Evolutionary conservation across 371 early-diverging fungal genomes (phyloP), one percentile per base, ranked within the genome.

Genomic region (Mortierella polycephala): DNA sequence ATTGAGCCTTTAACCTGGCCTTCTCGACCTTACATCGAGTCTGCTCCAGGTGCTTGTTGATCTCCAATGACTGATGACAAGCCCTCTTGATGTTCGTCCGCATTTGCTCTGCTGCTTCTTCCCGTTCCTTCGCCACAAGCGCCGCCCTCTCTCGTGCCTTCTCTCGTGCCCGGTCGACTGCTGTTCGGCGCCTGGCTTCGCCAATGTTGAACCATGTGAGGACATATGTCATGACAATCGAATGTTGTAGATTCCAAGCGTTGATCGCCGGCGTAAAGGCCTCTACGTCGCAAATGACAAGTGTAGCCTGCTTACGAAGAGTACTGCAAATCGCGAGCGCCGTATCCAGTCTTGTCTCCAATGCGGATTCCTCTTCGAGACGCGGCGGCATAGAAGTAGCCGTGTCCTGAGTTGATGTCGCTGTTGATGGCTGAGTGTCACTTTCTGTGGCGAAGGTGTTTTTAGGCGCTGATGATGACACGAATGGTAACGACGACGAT

Each of bases 131-230:
- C 5, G 8, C 18, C 6, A 39, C 62, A 40, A 41, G 7, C 20
- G 55, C 37, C 21, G 63, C 63, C 30, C 16, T 16, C 18, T 45
- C 46, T 52, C 64, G 55, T 13, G 64, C 64, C n/a, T 12, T 16
- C 18, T 45, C 46, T 52, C 64, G 55, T 13, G 64, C 64, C n/a
- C 5, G 20, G 20, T 64, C 49, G 13, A 64, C 30, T 21, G 39
- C 21, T 5, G 10, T 12, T 13, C 18, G 14, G 16, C 64, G 53
- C 5, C 37, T 40, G 1, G 12, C 5, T 37, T 66, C 66, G 4
- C 14, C 20, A 42, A 6, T 18, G 11, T 58, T 64, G 50, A 64
- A 64, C 10, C 8, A 6, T 9, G 8, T 16, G 40, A 57, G 21
- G 10, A 21, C 30, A 14, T n/a, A 10, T 14, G 42, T 23, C 14